These are phyloP conservation scores for Neurospora pannonica DNA, from an alignment of 495 filamentous ascomycete genomes.

Conservation along the genomic window DNA sequence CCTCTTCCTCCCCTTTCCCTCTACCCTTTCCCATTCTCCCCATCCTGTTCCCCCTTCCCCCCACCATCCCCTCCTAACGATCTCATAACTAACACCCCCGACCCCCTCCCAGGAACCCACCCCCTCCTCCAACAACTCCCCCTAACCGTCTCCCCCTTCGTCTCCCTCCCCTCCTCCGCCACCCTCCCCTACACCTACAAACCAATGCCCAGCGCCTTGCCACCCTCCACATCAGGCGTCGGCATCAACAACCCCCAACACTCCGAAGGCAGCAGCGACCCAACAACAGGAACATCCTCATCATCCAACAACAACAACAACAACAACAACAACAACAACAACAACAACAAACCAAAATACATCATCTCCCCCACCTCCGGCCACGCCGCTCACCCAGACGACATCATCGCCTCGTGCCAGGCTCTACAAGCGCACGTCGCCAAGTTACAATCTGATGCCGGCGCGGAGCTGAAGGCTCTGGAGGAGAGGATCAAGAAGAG, in stretches of 20 bases:
- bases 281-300: constrained; percentile 20
- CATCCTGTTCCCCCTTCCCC: not conserved
- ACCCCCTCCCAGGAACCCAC: constrained; percentile 55
- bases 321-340: no score
- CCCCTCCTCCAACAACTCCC: constrained; percentile 86
- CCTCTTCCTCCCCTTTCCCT: not conserved
- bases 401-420: constrained; percentile 71
- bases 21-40: not conserved
- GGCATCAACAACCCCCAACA: constrained; percentile 29
- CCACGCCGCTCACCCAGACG: constrained; percentile 69
- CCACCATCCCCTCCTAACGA: not conserved
- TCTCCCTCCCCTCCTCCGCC: constrained; percentile 79
- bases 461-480: constrained; percentile 56
- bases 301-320: constrained; percentile 30
- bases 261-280: constrained; percentile 14
- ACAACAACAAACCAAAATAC: constrained; percentile 47
- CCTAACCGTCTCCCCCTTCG: constrained; percentile 87
- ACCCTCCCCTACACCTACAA: constrained; percentile 96
- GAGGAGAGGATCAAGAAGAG: constrained; percentile 60
- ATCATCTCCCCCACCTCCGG: constrained; percentile 58
- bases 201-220: constrained; percentile 72
- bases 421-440: constrained; percentile 67
- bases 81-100: constrained; percentile 3
- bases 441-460: constrained; percentile 52
- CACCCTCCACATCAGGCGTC: constrained; percentile 59